A percentile compares a stretch with the other conserved stretches of the same genome.
Conservation (phyloP, 768 basidiomycete genomes). For the Pisolithus sp. region DNA sequence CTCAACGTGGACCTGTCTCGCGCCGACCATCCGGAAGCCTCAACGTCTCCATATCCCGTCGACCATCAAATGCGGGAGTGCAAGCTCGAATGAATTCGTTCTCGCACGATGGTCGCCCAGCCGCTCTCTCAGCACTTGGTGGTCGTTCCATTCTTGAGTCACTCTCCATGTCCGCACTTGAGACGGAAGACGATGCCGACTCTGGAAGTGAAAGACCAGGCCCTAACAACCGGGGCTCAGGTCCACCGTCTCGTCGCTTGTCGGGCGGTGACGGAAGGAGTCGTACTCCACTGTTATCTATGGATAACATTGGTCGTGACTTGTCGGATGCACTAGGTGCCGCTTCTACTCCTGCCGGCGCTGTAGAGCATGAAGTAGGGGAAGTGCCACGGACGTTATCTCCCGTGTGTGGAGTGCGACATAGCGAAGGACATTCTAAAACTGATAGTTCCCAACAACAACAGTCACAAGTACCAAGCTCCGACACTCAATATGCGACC, state of each 20-base stretch:
- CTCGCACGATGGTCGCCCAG: constrained; percentile 19
- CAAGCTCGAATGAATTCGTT: constrained; percentile 19
- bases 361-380: background rate
- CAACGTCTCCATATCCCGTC: constrained; percentile 26
- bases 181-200: constrained; percentile 36
- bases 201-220: constrained; percentile 15
- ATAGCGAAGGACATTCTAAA: background rate
- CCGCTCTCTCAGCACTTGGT: constrained; percentile 16
- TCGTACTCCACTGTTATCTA: constrained; percentile 19
- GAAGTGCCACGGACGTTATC: background rate
- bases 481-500: constrained; percentile 7
- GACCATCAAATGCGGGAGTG: constrained; percentile 18
- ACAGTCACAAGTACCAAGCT: background rate
- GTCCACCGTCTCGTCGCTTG: constrained; percentile 7
- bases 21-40: constrained; percentile 17
- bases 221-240: background rate
- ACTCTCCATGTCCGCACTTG: constrained; percentile 50
- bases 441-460: background rate
- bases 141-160: constrained; percentile 33
- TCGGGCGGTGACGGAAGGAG: constrained; percentile 7
- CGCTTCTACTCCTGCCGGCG: background rate
- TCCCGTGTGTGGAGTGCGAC: background rate
- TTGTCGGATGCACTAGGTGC: constrained; percentile 26
- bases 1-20: constrained; percentile 8
- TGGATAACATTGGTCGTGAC: constrained; percentile 28